Evolutionary conservation across 305 asterid genomes (phyloP), one percentile per base, ranked within the genome.

Genomic region (Fraxinus xanthoxyloides): DNA sequence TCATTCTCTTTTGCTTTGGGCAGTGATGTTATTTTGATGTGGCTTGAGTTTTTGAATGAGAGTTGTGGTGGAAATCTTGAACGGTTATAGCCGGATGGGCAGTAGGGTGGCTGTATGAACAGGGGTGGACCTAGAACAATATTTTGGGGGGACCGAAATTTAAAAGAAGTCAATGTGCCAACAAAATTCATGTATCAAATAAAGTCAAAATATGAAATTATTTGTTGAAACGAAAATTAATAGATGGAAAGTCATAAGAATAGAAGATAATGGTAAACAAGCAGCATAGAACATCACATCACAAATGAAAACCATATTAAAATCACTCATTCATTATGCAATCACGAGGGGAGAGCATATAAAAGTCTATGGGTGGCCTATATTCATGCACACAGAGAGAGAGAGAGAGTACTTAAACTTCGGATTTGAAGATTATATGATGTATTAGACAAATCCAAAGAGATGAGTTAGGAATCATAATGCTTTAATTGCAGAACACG

Each of bases 31-130:
- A 28, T 26, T 59, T 75, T 79, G 79, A 8, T 65, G 19, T 65
- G 36, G 10, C 36, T 65, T 10, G 73, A 65, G 73, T 28, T 24
- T 21, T 61, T 61, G 72, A 23, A 61, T 7, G 36, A 65, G 10
- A 65, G 70, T 78, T 92, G n/a, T n/a, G n/a, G 77, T 82, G 88
- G 77, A 92, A 84, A 0, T 85, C 79, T 32, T 89, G 92, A 61
- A 23, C 12, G 51, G 75, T 75, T 77, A 67, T 1, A 43, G 79
- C 13, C 82, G 63, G 82, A 70, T 79, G 69, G 8, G 84, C 79
- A 70, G 51, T 82, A 65, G 38, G 8, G 17, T 10, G 35, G 73
- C n/a, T 32, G 8, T 10, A 65, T 10, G 35, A 12, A 40, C 72
- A 24, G 72, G 21, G 36, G 73, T 34, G 15, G 73, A 26, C 73